These are phyloP conservation scores for Melanogaster broomeanus DNA, from an alignment of 768 basidiomycete genomes.

Conservation along the genomic window DNA sequence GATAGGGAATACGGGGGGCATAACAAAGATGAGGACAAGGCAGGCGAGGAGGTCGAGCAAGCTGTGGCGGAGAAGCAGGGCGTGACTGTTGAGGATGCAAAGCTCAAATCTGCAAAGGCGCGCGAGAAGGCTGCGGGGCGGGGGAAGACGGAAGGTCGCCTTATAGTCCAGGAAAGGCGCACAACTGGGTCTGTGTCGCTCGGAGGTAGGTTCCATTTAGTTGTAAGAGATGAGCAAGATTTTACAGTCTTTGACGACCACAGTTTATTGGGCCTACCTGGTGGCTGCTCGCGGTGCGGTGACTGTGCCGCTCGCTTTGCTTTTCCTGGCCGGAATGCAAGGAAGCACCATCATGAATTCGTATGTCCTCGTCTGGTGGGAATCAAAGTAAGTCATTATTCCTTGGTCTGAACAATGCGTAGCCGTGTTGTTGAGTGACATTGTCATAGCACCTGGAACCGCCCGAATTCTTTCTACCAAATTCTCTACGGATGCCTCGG, in stretches of 20 bases:
- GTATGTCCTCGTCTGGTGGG: slow-evolving; percentile 76
- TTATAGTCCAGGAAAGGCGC: slow-evolving; percentile 66
- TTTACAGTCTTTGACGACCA: not conserved
- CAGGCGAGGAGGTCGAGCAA: slow-evolving; percentile 28
- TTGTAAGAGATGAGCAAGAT: not conserved
- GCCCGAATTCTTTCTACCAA: slow-evolving; percentile 62
- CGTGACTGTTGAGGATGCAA: slow-evolving; percentile 34
- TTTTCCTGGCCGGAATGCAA: slow-evolving; percentile 60
- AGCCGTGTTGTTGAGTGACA: not conserved
- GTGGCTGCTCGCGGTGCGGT: slow-evolving; percentile 52
- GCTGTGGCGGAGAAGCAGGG: slow-evolving; percentile 7
- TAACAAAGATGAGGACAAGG: slow-evolving; percentile 33
- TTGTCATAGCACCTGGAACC: slow-evolving; percentile 42
- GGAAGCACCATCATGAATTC: slow-evolving; percentile 59
- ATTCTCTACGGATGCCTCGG: slow-evolving; percentile 64
- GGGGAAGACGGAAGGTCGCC: slow-evolving; percentile 63
- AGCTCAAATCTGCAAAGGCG: slow-evolving; percentile 38
- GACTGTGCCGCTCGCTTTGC: slow-evolving; percentile 51
- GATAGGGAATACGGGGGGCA: slow-evolving; percentile 63
- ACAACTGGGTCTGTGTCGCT: slow-evolving; percentile 63
- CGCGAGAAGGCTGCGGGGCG: slow-evolving; percentile 47
- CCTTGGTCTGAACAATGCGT: not conserved
- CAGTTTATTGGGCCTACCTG: slow-evolving; percentile 64
- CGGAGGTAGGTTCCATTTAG: slow-evolving; percentile 37
- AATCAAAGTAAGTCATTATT: slow-evolving; percentile 51